These are phyloP conservation scores for Paracamarosporium sp. DNA, from an alignment of 2,329 filamentous ascomycete species.

Conservation along the genomic window DNA sequence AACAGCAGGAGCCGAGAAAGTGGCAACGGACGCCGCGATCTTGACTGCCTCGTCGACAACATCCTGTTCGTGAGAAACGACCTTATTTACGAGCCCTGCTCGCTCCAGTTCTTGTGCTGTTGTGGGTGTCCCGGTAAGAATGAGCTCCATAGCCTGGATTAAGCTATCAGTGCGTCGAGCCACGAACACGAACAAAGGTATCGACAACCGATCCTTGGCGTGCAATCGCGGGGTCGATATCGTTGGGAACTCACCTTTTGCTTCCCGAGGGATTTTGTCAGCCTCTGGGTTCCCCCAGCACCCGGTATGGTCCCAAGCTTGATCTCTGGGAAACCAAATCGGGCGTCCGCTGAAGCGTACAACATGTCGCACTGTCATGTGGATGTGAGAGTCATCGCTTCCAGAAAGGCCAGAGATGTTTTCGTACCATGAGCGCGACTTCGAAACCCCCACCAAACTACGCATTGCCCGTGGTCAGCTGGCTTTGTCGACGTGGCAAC, in stretches of 20 bases:
- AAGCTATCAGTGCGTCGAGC: background rate
- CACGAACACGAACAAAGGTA: background rate
- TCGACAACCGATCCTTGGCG: too few relatives aligned
- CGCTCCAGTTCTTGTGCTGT: constrained; percentile 48
- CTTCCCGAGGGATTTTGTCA: constrained; percentile 69
- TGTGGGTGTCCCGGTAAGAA: constrained; percentile 50
- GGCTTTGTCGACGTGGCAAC: background rate
- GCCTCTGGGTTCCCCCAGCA: constrained; percentile 84
- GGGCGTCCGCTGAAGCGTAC: constrained; percentile 83
- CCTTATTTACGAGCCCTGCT: constrained; percentile 50
- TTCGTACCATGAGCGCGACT: constrained; percentile 81
- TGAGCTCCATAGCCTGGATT: constrained; percentile 52
- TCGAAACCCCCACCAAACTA: constrained; percentile 87
- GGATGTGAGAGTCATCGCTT: background rate
- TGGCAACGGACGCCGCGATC: constrained; percentile 50
- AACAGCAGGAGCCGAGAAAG: constrained; percentile 50
- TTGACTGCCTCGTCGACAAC: constrained; percentile 49
- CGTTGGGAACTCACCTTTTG: constrained; percentile 34
- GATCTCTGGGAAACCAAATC: constrained; percentile 95
- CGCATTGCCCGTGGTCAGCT: constrained; percentile 10
- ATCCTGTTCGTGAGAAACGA: constrained; percentile 40
- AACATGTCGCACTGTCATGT: constrained; percentile 69
- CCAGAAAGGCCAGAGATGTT: background rate
- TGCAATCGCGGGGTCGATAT: background rate
- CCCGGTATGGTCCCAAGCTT: constrained; percentile 92